A percentile compares a stretch with the other conserved stretches of the same genome.
These are phyloP conservation scores for Aspergillus glaucus DNA, from an alignment of 2,329 filamentous ascomycete species.

Conservation along the genomic window DNA sequence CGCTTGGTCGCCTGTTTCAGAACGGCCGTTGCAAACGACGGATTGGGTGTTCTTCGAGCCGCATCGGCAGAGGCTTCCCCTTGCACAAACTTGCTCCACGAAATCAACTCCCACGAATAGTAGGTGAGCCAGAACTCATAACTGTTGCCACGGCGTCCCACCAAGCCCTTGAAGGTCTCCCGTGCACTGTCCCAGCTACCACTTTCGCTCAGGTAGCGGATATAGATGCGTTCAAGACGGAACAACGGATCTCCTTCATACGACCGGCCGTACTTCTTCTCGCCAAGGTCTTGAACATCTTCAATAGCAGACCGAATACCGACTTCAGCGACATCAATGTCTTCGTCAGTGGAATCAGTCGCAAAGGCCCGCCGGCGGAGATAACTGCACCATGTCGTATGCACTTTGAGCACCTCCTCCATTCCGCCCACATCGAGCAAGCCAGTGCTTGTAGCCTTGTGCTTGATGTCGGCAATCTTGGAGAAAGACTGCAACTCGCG, in stretches of 20 bases:
- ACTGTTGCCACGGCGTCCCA: conserved; percentile 63
- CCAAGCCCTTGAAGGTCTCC: conserved; percentile 67
- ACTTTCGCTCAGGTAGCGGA: conserved; percentile 84
- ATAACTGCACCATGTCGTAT: conserved; percentile 91
- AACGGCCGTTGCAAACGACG: conserved; percentile 67
- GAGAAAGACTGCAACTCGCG: conserved; percentile 68
- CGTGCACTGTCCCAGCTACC: conserved; percentile 71
- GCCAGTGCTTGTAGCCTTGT: conserved; percentile 79
- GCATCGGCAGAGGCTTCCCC: conserved; percentile 48
- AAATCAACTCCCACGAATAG: conserved; percentile 84
- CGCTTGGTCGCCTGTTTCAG: conserved; percentile 63
- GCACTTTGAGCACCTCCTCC: conserved; percentile 82
- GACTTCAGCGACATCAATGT: conserved; percentile 82
- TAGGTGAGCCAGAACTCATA: conserved; percentile 93
- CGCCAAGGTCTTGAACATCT: conserved; percentile 71
- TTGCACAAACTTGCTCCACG: conserved; percentile 55
- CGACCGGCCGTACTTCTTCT: conserved; percentile 66
- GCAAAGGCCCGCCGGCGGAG: conserved; percentile 79
- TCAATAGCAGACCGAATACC: conserved; percentile 81
- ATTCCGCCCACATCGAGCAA: conserved; percentile 80
- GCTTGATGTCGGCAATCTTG: conserved; percentile 83
- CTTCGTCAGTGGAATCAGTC: conserved; percentile 67
- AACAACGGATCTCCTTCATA: conserved; percentile 86
- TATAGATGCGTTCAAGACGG: conserved; percentile 82
- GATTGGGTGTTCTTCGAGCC: conserved; percentile 55